Percentiles rank a stretch among this genome's conserved stretches.
Evolutionary conservation across 352 stramenopile genomes (phyloP).

Genomic region (Thalassiosira livingstoniorum): DNA sequence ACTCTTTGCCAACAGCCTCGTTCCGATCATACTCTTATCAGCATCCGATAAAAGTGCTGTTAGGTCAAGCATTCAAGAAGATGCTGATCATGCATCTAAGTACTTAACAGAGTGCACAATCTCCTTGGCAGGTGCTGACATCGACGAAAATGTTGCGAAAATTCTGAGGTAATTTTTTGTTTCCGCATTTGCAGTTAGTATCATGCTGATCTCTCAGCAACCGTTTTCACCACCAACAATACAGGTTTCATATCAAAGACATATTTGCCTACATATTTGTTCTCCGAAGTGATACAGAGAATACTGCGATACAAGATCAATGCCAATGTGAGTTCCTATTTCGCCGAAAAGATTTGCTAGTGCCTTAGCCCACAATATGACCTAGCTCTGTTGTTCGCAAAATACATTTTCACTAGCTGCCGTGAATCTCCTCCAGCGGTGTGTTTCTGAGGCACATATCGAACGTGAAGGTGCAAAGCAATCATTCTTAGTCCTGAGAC

Average conservation of each 20-base stretch:
- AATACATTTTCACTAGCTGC: too few species aligned
- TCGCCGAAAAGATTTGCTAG: too few species aligned
- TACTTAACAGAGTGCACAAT: conserved; percentile 54
- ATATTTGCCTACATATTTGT: conserved; percentile 63
- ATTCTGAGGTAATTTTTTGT: too few species aligned
- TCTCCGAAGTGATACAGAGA: conserved; percentile 20
- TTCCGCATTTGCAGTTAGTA: too few species aligned
- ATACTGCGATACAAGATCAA: conserved; percentile 19
- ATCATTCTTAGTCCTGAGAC: conserved; percentile 51
- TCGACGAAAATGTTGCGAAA: conserved; percentile 54
- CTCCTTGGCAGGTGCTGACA: conserved; percentile 50
- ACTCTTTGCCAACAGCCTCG: conserved; percentile 40
- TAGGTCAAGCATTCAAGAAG: conserved; percentile 30
- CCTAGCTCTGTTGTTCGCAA: too few species aligned
- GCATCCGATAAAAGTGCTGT: conserved; percentile 28
- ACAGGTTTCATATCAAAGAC: conserved; percentile 50
- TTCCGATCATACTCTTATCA: conserved; percentile 66
- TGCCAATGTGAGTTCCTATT: too few species aligned
- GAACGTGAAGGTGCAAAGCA: conserved; percentile 57
- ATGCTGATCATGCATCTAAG: conserved; percentile 37
- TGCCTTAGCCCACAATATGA: too few species aligned
- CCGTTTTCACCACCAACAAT: too few species aligned
- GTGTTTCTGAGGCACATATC: conserved; percentile 57
- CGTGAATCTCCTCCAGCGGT: conserved; percentile 56
- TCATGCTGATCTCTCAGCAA: too few species aligned